These are phyloP conservation scores for Rhodotorula glutinis DNA, from an alignment of 1,284 basidiomycete genomes.

Conservation along the genomic window DNA sequence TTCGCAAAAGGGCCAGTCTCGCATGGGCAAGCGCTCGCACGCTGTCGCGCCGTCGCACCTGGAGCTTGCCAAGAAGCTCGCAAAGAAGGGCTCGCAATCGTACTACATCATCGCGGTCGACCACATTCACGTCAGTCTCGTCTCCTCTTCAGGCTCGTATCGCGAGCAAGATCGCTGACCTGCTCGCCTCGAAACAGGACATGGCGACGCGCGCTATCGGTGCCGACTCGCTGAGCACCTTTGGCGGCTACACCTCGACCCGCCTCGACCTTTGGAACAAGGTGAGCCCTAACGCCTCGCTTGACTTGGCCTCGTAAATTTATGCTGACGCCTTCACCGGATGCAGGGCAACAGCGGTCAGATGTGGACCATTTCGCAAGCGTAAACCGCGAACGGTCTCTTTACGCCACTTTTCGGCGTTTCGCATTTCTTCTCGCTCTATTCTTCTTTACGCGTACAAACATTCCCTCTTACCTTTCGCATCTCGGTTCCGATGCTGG, in stretches of 20 bases:
- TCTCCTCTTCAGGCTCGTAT: neutral
- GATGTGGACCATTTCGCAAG: slow-evolving; percentile 27
- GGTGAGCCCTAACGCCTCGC: neutral
- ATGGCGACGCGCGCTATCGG: slow-evolving; percentile 37
- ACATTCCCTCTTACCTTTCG: no score
- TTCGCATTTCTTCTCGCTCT: neutral
- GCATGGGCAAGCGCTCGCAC: slow-evolving; percentile 17
- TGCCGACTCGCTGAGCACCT: slow-evolving; percentile 7
- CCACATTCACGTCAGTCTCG: slow-evolving; percentile 21
- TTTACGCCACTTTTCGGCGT: neutral
- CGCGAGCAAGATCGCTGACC: neutral
- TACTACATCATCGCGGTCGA: slow-evolving; percentile 35
- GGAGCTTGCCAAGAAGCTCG: slow-evolving; percentile 23
- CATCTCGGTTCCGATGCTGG: no score
- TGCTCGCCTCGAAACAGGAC: neutral
- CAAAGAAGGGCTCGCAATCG: slow-evolving; percentile 16
- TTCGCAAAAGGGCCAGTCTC: slow-evolving; percentile 14
- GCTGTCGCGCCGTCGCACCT: slow-evolving; percentile 7
- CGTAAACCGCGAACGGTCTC: neutral
- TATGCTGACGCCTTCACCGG: no score
- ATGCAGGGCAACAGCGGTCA: slow-evolving; percentile 18
- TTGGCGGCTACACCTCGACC: slow-evolving; percentile 30
- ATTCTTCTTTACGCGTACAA: neutral
- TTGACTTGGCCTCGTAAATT: neutral
- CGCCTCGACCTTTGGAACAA: slow-evolving; percentile 25